These are phyloP conservation scores for Yarrowia sp. DNA, from an alignment of 805 yeast species.

Conservation along the genomic window DNA sequence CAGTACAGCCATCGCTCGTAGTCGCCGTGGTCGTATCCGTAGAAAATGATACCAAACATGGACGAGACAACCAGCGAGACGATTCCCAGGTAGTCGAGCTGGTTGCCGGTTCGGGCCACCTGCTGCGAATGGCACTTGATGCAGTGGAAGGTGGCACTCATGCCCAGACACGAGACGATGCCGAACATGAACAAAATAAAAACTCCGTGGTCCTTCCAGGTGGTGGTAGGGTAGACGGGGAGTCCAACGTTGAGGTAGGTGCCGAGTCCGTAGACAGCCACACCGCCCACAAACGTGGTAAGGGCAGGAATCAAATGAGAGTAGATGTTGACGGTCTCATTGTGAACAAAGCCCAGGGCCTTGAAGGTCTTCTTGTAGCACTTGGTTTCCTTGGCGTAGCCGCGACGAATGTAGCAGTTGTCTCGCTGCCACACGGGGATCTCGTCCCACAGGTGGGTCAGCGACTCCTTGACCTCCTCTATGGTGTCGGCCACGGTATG, in stretches of 20 bases:
- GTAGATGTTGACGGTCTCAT: slow-evolving; percentile 76
- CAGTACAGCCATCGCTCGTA: slow-evolving; percentile 41
- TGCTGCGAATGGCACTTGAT: slow-evolving; percentile 68
- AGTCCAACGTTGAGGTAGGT: slow-evolving; percentile 40
- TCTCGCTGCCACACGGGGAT: slow-evolving; percentile 78
- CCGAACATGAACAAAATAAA: slow-evolving; percentile 64
- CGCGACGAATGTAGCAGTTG: slow-evolving; percentile 68
- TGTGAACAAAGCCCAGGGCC: slow-evolving; percentile 65
- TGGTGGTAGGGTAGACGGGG: slow-evolving; percentile 46
- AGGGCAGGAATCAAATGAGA: slow-evolving; percentile 60
- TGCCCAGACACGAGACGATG: slow-evolving; percentile 63
- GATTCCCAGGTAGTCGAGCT: slow-evolving; percentile 78
- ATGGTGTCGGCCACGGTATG: slow-evolving; percentile 23
- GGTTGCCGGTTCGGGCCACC: slow-evolving; percentile 66
- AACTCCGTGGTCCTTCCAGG: slow-evolving; percentile 57
- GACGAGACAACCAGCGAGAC: slow-evolving; percentile 71
- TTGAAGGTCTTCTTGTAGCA: slow-evolving; percentile 57
- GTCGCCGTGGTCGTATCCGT: slow-evolving; percentile 41
- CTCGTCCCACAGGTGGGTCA: slow-evolving; percentile 56
- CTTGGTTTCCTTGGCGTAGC: slow-evolving; percentile 66
- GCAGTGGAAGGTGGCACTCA: slow-evolving; percentile 72
- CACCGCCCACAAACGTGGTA: slow-evolving; percentile 41
- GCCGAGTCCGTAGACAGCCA: slow-evolving; percentile 39
- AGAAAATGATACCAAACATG: slow-evolving; percentile 59
- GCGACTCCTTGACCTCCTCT: slow-evolving; percentile 32